These are phyloP conservation scores for Boletus sp. DNA, from an alignment of 768 basidiomycete species.

Conservation along the genomic window DNA sequence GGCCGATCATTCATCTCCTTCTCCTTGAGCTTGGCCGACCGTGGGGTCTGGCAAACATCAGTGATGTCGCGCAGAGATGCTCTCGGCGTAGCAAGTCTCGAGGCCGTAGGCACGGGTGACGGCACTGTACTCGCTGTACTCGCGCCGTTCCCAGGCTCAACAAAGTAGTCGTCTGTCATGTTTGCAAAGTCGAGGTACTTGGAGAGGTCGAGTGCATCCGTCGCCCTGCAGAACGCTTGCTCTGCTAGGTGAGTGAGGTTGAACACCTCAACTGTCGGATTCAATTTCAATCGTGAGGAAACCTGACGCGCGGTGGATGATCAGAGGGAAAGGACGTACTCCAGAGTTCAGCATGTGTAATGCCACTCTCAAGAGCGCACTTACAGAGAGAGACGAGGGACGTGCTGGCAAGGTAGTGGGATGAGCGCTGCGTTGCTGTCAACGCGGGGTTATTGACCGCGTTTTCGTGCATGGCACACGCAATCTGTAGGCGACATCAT, in stretches of 20 bases:
- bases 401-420: constrained; percentile 7
- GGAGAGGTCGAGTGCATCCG: constrained; percentile 1
- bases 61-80: not conserved
- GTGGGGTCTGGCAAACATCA: not conserved
- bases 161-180: not conserved
- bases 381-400: constrained; percentile 10
- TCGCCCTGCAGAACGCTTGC: not conserved
- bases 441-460: constrained; percentile 15
- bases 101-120: not conserved
- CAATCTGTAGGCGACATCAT: constrained; percentile 12
- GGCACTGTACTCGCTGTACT: not conserved
- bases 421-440: not conserved
- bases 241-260: not conserved
- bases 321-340: constrained; percentile 10
- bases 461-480: constrained; percentile 26
- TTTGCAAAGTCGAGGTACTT: not conserved
- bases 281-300: constrained; percentile 4
- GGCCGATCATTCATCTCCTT: not conserved
- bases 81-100: not conserved
- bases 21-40: not conserved
- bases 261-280: constrained; percentile 7
- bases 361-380: not conserved
- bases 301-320: not conserved
- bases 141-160: not conserved
- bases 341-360: not conserved